These are phyloP conservation scores for Cercospora zeina DNA, from an alignment of 2,329 filamentous ascomycete genomes.

Conservation along the genomic window DNA sequence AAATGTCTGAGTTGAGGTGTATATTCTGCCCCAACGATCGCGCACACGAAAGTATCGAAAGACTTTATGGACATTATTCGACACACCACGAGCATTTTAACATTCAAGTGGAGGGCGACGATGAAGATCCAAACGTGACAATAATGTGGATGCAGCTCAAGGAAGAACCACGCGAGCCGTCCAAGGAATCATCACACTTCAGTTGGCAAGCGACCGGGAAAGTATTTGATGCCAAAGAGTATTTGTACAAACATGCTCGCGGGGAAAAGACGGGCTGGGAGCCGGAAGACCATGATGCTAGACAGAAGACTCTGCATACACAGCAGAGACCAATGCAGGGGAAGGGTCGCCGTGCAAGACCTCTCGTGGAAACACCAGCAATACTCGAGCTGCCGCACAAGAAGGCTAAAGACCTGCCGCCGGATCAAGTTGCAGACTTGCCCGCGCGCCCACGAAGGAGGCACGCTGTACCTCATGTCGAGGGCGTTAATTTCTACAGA, in stretches of 20 bases:
- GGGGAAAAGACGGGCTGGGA: slow-evolving; percentile 40
- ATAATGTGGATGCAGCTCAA: slow-evolving; percentile 23
- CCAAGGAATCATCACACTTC: slow-evolving; percentile 31
- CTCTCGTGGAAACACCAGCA: not conserved
- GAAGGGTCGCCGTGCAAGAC: slow-evolving; percentile 4
- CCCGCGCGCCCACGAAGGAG: slow-evolving; percentile 32
- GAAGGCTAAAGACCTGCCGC: slow-evolving; percentile 18
- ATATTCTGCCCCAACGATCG: slow-evolving; percentile 30
- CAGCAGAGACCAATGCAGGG: not conserved
- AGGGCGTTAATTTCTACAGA: slow-evolving; percentile 45
- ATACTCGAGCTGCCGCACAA: slow-evolving; percentile 6
- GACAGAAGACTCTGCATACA: not conserved
- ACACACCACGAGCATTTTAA: slow-evolving; percentile 42
- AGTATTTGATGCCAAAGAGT: slow-evolving; percentile 40
- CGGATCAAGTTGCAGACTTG: slow-evolving; percentile 32
- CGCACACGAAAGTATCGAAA: slow-evolving; percentile 32
- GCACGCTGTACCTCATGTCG: slow-evolving; percentile 43
- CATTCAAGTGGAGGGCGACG: slow-evolving; percentile 31
- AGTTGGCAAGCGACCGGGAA: slow-evolving; percentile 39
- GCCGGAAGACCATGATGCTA: slow-evolving; percentile 6
- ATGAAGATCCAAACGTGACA: slow-evolving; percentile 21
- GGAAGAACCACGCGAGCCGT: slow-evolving; percentile 12
- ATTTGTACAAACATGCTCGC: slow-evolving; percentile 34
- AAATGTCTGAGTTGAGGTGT: slow-evolving; percentile 29
- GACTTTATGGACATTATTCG: slow-evolving; percentile 41